Percentiles rank a stretch among this genome's conserved stretches.
Evolutionary conservation across 2,329 filamentous ascomycete species (phyloP).

Genomic region (Nemania abortiva): DNA sequence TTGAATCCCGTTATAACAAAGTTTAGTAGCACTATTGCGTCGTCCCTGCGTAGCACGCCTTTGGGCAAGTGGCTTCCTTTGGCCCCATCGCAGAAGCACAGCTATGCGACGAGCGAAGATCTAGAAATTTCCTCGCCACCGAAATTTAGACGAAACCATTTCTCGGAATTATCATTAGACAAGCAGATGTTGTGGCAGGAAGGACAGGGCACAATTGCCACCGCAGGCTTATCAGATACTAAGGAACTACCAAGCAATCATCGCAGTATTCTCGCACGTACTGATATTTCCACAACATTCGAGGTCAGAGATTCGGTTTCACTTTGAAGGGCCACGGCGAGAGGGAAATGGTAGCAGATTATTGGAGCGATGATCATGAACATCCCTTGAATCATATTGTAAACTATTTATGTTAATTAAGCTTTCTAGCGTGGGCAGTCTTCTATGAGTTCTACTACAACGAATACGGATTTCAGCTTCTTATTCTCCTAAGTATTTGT

Average conservation of each 20-base stretch:
- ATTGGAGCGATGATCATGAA: not conserved
- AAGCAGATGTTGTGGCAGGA: conserved; percentile 12
- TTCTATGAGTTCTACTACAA: too few species aligned
- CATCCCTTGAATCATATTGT: not conserved
- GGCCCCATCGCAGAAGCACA: conserved; percentile 4
- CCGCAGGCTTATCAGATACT: conserved; percentile 6
- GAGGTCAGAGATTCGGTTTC: conserved; percentile 13
- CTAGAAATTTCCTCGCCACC: conserved; percentile 4
- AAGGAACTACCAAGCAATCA: not conserved
- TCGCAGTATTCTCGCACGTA: conserved; percentile 8
- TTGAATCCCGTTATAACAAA: conserved; percentile 1
- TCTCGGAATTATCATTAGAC: conserved; percentile 1
- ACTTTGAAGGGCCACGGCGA: too few species aligned
- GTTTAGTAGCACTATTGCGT: not conserved
- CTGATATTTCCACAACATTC: conserved; percentile 12
- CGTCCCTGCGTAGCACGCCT: conserved; percentile 1
- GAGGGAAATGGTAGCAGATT: not conserved
- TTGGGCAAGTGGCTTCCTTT: conserved; percentile 12
- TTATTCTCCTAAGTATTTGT: too few species aligned
- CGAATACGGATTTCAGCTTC: too few species aligned
- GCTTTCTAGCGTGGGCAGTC: too few species aligned
- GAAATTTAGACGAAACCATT: not conserved
- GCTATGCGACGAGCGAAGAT: not conserved
- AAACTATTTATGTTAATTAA: too few species aligned
- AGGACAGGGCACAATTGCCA: conserved; percentile 6